Evolutionary conservation across 306 rosid genomes (phyloP).

Genomic region (Biancaea sappan): DNA sequence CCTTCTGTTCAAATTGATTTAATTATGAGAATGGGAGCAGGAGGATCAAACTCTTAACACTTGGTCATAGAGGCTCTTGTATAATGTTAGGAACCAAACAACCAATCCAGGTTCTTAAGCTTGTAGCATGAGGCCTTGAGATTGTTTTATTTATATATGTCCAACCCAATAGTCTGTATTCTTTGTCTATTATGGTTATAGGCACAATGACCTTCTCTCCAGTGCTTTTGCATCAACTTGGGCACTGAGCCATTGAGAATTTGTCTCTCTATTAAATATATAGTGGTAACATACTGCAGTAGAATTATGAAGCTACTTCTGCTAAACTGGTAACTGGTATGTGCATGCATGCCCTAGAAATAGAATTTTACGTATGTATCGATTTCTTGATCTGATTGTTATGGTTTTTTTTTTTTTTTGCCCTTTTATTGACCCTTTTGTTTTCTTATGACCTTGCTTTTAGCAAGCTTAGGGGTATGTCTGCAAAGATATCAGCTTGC

Average conservation of each 20-base stretch:
- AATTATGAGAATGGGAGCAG: too few relatives aligned
- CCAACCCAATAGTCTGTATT: neutral
- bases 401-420: neutral
- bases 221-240: neutral
- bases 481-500: constrained; percentile 65
- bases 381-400: neutral
- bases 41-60: too few relatives aligned
- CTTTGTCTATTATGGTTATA: neutral
- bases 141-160: too few relatives aligned
- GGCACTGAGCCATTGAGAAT: neutral
- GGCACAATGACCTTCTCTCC: too few relatives aligned
- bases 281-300: neutral
- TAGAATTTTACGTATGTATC: neutral
- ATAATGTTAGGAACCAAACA: too few relatives aligned
- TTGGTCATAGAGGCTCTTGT: too few relatives aligned
- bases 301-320: neutral
- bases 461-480: constrained; percentile 69
- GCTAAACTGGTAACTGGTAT: neutral
- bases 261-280: neutral
- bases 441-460: constrained; percentile 23
- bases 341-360: neutral
- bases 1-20: too few relatives aligned
- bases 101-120: too few relatives aligned
- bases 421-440: constrained; percentile 22
- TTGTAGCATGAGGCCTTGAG: neutral